Evolutionary conservation across 1,284 basidiomycete genomes (phyloP).

Genomic region (Rhizoctonia solani): DNA sequence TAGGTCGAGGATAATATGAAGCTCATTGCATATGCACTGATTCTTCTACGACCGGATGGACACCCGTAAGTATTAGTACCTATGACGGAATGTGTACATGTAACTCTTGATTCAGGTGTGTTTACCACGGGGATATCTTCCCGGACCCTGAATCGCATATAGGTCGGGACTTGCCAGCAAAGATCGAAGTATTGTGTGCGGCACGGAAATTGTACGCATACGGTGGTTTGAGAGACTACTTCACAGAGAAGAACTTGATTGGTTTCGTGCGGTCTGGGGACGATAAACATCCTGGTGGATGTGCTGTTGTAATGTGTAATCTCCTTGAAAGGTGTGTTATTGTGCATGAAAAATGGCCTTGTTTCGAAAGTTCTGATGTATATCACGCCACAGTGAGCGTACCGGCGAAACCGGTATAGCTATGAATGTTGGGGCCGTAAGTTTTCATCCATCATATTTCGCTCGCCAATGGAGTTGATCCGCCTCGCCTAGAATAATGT

Average conservation of each 20-base stretch:
- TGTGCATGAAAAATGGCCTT: background rate
- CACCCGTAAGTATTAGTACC: slow-evolving; percentile 68
- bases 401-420: background rate
- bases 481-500: background rate
- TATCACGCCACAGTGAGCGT: background rate
- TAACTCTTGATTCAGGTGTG: slow-evolving; percentile 58
- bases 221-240: slow-evolving; percentile 64
- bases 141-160: slow-evolving; percentile 66
- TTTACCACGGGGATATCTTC: slow-evolving; percentile 91
- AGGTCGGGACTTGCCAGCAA: slow-evolving; percentile 54
- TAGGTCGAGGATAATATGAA: slow-evolving; percentile 73
- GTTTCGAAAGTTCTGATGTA: slow-evolving; percentile 3
- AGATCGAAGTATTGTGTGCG: slow-evolving; percentile 51
- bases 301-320: slow-evolving; percentile 72
- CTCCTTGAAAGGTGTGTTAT: slow-evolving; percentile 62
- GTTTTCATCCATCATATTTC: slow-evolving; percentile 14
- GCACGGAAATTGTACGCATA: slow-evolving; percentile 67
- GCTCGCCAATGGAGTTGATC: background rate
- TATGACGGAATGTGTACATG: slow-evolving; percentile 9
- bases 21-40: slow-evolving; percentile 82
- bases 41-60: slow-evolving; percentile 80
- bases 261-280: slow-evolving; percentile 73
- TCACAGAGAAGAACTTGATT: slow-evolving; percentile 61
- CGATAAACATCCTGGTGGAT: slow-evolving; percentile 51
- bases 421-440: slow-evolving; percentile 30